Conservation (phyloP, 176 grass and related monocot genomes). For the Triticum timopheevii region DNA sequence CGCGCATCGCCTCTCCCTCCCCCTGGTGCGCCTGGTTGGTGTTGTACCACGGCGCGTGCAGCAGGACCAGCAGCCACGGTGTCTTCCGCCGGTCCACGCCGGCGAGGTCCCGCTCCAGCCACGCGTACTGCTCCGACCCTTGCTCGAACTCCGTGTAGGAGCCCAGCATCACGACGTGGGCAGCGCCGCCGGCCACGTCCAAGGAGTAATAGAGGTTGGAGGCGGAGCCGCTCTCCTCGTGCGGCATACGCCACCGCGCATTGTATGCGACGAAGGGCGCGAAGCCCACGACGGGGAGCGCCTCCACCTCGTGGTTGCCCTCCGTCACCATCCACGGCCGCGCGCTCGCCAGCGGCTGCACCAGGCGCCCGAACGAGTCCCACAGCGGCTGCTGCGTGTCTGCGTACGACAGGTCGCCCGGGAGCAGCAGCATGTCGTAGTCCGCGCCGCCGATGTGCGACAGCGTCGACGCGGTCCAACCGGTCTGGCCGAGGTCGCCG, state of each 20-base stretch:
- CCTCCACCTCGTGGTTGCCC: slow-evolving; percentile 79
- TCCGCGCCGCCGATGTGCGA: slow-evolving; percentile 37
- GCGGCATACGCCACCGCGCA: slow-evolving; percentile 75
- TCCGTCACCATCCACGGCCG: slow-evolving; percentile 86
- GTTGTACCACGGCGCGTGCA: slow-evolving; percentile 90
- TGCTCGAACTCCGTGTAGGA: slow-evolving; percentile 49
- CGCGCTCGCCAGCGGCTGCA: slow-evolving; percentile 62
- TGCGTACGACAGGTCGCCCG: slow-evolving; percentile 82
- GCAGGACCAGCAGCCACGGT: slow-evolving; percentile 53
- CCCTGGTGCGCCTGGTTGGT: slow-evolving; percentile 71
- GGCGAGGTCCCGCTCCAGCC: slow-evolving; percentile 53
- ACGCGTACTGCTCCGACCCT: slow-evolving; percentile 54
- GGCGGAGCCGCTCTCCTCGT: slow-evolving; percentile 52
- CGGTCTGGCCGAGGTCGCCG: slow-evolving; percentile 82
- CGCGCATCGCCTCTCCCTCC: slow-evolving; percentile 65
- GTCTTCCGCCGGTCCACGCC: slow-evolving; percentile 54
- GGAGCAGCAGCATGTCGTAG: slow-evolving; percentile 85
- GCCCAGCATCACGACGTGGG: slow-evolving; percentile 68
- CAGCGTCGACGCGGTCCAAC: slow-evolving; percentile 77
- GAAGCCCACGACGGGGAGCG: slow-evolving; percentile 30
- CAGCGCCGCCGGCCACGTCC: slow-evolving; percentile 54
- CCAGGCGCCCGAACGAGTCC: slow-evolving; percentile 74
- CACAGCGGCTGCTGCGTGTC: slow-evolving; percentile 69
- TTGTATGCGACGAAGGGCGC: slow-evolving; percentile 64
- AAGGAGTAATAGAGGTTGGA: slow-evolving; percentile 91